Base-by-base conservation (phyloP, 2,329 filamentous ascomycete genomes). In the Triangularia verruculosa region DNA sequence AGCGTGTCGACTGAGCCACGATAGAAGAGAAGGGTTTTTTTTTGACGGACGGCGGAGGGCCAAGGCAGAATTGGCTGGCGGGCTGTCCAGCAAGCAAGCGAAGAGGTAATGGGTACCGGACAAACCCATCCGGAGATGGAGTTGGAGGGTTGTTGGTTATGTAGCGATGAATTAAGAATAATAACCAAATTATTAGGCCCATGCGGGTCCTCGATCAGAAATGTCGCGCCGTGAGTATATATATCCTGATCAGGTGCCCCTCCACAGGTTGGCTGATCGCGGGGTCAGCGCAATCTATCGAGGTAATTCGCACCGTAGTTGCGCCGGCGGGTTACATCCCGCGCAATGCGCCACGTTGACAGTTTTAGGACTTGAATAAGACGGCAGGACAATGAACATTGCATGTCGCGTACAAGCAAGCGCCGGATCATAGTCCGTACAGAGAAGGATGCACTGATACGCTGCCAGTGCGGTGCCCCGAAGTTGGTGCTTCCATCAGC, bases 121-220 rank as follows among this genome's bases (percentile, higher is more conserved):
- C 59, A 55, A 47, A 34, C 55, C 61, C 54, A 22, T 39, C 17
- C 27, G 9, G 51, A 28, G 22, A 43, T 34, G 30, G 22, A 59
- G 54, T 30, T 64, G 60, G 34, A 39, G 53, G 22, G 17, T 52
- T 58, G 65, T 66, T 66, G 65, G 62, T 63, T 66, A 66, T 60
- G 54, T 57, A 59, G 56, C 54, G 61, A 54, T 54, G 64, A 32
- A 55, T 61, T 22, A 61, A 61, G 20, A 53, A 60, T 53, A 43
- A 58, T 20, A 34, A 53, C 27, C 20, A 60, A 60, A 52, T 8
- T 28, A 9, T 59, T n/a, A 54, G 12, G 51, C 24, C 9, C 56
- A 24, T 27, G 51, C 22, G n/a, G 22, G n/a, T 20, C 17, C 1
- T 20, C 11, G n/a, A 6, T 6, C 17, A 2, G 11, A 11, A 20